Percentiles rank a stretch among this genome's conserved stretches.
Evolutionary conservation across 148 eudicot genomes (phyloP).

Genomic region (Beta vulgaris): DNA sequence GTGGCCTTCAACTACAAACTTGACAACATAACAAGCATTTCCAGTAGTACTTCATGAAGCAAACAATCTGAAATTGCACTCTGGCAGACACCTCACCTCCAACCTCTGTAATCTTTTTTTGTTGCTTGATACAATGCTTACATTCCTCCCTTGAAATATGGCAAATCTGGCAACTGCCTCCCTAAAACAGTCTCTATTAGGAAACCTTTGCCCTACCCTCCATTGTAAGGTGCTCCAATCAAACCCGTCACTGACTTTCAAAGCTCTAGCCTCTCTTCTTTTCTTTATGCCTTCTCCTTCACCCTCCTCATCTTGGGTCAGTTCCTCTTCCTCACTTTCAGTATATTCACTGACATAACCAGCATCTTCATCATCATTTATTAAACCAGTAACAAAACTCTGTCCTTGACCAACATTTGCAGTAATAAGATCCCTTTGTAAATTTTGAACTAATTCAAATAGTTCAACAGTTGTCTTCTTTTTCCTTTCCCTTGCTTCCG

Average conservation of each 20-base stretch:
- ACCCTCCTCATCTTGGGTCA: background rate
- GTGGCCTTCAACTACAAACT: background rate
- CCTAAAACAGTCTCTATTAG: background rate
- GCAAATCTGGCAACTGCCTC: background rate
- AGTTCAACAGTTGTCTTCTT: too few species aligned
- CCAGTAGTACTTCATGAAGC: background rate
- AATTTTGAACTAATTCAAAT: too few species aligned
- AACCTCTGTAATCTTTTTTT: background rate
- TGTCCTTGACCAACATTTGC: background rate
- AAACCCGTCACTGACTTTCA: background rate
- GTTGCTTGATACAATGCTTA: background rate
- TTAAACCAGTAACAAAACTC: background rate
- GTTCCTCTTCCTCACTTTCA: background rate
- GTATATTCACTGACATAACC: constrained; percentile 1
- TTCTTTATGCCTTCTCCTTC: background rate
- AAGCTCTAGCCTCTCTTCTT: background rate
- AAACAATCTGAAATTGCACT: background rate
- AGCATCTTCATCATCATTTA: background rate
- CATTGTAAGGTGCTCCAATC: background rate
- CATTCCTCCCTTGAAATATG: background rate
- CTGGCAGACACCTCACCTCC: background rate
- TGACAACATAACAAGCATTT: background rate
- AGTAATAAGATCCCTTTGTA: too few species aligned
- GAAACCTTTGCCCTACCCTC: background rate
- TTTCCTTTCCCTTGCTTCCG: too few species aligned